A percentile compares a stretch with the other conserved stretches of the same genome.
Evolutionary conservation across 2,329 filamentous ascomycete species (phyloP).

Genomic region (Chrysoporthe cubensis): DNA sequence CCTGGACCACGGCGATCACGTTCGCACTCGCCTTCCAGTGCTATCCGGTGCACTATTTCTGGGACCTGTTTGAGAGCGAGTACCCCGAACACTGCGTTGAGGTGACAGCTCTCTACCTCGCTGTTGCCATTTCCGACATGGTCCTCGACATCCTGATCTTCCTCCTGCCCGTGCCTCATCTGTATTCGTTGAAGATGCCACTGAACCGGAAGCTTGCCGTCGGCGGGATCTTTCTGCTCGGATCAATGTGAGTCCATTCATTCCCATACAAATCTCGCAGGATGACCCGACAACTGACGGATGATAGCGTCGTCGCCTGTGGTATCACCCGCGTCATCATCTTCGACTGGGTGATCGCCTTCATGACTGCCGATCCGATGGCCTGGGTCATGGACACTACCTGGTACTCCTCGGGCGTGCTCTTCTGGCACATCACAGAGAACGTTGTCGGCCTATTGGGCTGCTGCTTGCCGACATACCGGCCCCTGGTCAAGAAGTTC

Average conservation of each 20-base stretch:
- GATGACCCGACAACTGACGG: not conserved
- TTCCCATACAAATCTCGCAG: not conserved
- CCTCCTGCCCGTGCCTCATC: conserved; percentile 11
- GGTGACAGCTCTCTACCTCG: conserved; percentile 34
- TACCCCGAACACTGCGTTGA: not conserved
- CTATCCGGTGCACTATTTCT: not conserved
- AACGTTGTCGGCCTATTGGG: conserved; percentile 30
- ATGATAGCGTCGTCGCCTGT: conserved; percentile 8
- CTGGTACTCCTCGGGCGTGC: conserved; percentile 9
- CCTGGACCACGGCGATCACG: conserved; percentile 8
- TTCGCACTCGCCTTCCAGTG: conserved; percentile 8
- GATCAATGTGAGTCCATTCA: conserved; percentile 8
- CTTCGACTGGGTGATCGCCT: conserved; percentile 2
- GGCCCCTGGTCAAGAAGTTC: conserved; percentile 7
- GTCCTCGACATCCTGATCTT: conserved; percentile 21
- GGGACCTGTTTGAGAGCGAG: conserved; percentile 11
- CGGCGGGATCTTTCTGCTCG: conserved; percentile 15
- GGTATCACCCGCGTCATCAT: conserved; percentile 10
- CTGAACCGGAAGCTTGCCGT: conserved; percentile 16
- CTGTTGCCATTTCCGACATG: conserved; percentile 56
- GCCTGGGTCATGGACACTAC: conserved; percentile 11
- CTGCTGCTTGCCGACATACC: conserved; percentile 21
- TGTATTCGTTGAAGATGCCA: conserved; percentile 15
- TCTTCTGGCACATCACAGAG: conserved; percentile 17
- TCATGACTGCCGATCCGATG: not conserved